phyloP scores from a whole-genome alignment of 1,139 yeast species.

The Geotrichum aggregatum region DNA sequence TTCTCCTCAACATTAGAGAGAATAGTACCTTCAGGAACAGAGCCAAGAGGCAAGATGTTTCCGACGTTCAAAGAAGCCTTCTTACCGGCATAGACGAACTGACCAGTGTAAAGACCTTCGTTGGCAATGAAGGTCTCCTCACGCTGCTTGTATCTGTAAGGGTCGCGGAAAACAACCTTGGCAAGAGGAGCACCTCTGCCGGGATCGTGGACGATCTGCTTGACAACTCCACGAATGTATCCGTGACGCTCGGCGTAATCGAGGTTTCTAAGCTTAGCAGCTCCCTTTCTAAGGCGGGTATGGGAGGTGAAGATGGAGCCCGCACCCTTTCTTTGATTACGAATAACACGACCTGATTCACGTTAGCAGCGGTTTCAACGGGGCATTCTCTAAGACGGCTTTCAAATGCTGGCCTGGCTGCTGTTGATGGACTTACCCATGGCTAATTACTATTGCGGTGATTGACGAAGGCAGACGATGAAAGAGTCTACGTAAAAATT shows the following conservation, averaged over 20 bases:
- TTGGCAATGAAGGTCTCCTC: constrained; percentile 98
- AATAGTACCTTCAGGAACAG: constrained; percentile 99
- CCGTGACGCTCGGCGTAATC: constrained; percentile 99
- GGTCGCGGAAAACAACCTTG: constrained; percentile 98
- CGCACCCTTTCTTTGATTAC: constrained; percentile 99
- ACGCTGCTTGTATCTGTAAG: constrained; percentile 96
- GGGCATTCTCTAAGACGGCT: neutral
- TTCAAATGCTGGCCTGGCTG: neutral
- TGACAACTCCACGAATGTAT: constrained; percentile 98
- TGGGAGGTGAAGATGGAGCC: constrained; percentile 99
- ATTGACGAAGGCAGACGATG: constrained; percentile 20
- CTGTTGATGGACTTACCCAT: constrained; percentile 19
- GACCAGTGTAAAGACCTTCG: constrained; percentile 99
- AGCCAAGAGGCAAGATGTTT: constrained; percentile 93
- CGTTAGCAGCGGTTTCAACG: neutral
- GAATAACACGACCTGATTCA: constrained; percentile 90
- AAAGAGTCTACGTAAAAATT: constrained; percentile 14
- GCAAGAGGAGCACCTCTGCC: constrained; percentile 99
- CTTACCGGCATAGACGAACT: constrained; percentile 98
- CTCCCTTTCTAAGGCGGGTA: constrained; percentile 99
- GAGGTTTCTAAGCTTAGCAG: constrained; percentile 99
- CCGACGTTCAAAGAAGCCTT: constrained; percentile 97
- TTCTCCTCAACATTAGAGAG: constrained; percentile 97
- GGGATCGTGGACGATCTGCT: constrained; percentile 98
- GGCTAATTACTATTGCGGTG: constrained; percentile 18